A percentile compares a stretch with the other conserved stretches of the same genome.
These are phyloP conservation scores for Diaporthe sp. DNA, from an alignment of 2,329 filamentous ascomycete species.

Conservation along the genomic window DNA sequence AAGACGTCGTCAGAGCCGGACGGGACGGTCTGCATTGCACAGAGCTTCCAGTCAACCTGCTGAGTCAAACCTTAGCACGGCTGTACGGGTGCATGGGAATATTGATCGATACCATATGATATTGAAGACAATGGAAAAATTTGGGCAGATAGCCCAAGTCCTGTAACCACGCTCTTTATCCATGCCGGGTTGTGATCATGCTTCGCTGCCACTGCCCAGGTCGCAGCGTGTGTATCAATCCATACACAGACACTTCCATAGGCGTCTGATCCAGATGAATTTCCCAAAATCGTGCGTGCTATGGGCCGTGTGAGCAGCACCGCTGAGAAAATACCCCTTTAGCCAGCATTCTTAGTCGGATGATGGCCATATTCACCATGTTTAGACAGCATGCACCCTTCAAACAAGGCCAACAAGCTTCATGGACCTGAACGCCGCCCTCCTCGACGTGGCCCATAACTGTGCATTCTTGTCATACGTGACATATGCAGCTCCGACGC, in stretches of 20 bases:
- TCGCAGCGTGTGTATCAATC: too few relatives aligned
- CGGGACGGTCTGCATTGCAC: conserved; percentile 3
- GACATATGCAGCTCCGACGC: conserved; percentile 45
- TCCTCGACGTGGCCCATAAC: conserved; percentile 44
- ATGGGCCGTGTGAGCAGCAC: background rate
- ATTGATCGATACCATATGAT: background rate
- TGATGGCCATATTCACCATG: background rate
- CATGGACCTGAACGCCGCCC: conserved; percentile 41
- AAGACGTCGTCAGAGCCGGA: conserved; percentile 5
- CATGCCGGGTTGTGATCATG: background rate
- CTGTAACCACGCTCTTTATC: background rate
- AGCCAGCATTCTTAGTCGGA: background rate
- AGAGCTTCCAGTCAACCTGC: conserved; percentile 12
- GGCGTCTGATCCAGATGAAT: background rate
- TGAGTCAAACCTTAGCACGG: background rate
- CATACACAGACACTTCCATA: background rate
- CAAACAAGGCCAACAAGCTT: conserved; percentile 27
- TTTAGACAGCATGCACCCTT: background rate
- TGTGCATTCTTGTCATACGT: conserved; percentile 39
- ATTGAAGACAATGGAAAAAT: background rate
- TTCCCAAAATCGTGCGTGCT: background rate
- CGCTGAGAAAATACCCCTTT: background rate
- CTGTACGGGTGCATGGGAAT: background rate
- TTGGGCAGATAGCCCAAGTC: background rate
- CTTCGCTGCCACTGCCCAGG: background rate